Percentiles rank a stretch among this genome's conserved stretches.
Evolutionary conservation across 345 rosid species (phyloP).

Genomic region (Corymbia maculata): DNA sequence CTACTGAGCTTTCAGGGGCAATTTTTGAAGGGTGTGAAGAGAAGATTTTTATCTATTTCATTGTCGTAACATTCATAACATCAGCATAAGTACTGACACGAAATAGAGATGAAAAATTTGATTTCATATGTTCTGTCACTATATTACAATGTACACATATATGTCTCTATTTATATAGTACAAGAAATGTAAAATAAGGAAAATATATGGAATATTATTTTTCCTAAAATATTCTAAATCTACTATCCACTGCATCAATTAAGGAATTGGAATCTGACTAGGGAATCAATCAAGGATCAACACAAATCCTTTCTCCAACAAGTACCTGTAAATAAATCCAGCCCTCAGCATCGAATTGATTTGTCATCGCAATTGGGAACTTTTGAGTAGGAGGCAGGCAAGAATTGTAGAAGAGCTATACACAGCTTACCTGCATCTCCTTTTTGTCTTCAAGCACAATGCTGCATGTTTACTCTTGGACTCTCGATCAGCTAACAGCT

Average conservation of each 20-base stretch:
- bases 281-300: no score
- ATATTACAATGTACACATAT: no score
- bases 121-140: no score
- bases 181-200: no score
- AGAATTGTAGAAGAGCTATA: neutral
- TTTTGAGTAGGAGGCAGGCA: neutral
- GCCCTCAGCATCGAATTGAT: neutral
- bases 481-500: neutral
- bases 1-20: neutral
- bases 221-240: no score
- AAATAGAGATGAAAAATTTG: no score
- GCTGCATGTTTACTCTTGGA: neutral
- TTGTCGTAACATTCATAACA: accelerated
- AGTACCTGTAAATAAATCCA: neutral
- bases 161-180: no score
- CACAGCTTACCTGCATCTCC: neutral
- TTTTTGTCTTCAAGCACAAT: neutral
- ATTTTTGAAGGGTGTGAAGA: neutral
- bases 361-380: neutral
- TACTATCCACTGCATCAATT: no score
- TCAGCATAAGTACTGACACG: no score
- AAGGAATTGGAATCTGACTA: no score
- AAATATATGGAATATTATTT: no score
- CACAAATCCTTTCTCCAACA: no score
- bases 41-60: neutral